These are phyloP conservation scores for Botrytis porri DNA, from an alignment of 2,329 filamentous ascomycete genomes.

Conservation along the genomic window DNA sequence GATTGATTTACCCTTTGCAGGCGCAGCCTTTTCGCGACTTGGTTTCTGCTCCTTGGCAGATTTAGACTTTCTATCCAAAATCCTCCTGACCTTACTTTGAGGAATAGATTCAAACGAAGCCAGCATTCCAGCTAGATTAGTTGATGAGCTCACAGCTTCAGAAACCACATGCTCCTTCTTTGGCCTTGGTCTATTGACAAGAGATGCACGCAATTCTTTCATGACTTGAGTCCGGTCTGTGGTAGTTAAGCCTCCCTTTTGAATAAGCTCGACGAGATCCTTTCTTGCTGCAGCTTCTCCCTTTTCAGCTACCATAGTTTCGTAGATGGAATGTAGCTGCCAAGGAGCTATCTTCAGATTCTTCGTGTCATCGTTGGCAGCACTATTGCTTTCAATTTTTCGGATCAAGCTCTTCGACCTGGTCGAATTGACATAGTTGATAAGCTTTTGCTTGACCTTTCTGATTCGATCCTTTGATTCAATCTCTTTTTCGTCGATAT, in stretches of 20 bases:
- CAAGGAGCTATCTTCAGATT: constrained; percentile 13
- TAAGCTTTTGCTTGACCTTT: constrained; percentile 8
- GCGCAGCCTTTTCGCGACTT: background rate
- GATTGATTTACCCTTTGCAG: background rate
- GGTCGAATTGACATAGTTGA: constrained; percentile 14
- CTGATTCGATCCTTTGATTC: constrained; percentile 14
- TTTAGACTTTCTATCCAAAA: background rate
- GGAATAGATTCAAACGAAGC: constrained; percentile 14
- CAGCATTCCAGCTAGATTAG: constrained; percentile 12
- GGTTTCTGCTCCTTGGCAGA: background rate
- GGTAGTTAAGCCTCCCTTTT: constrained; percentile 18
- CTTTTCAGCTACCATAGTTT: constrained; percentile 15
- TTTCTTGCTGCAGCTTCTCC: constrained; percentile 11
- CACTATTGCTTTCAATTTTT: background rate
- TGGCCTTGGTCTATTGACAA: background rate
- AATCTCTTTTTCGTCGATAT: background rate
- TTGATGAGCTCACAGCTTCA: background rate
- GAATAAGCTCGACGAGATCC: constrained; percentile 16
- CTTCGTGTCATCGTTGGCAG: background rate
- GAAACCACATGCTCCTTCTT: background rate
- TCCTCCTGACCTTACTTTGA: background rate
- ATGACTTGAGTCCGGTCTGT: constrained; percentile 15
- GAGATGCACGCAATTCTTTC: constrained; percentile 18
- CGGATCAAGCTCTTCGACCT: background rate
- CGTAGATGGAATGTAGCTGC: constrained; percentile 15